These are phyloP conservation scores for Piper longum DNA, from an alignment of 164 flowering plant species.

Conservation along the genomic window DNA sequence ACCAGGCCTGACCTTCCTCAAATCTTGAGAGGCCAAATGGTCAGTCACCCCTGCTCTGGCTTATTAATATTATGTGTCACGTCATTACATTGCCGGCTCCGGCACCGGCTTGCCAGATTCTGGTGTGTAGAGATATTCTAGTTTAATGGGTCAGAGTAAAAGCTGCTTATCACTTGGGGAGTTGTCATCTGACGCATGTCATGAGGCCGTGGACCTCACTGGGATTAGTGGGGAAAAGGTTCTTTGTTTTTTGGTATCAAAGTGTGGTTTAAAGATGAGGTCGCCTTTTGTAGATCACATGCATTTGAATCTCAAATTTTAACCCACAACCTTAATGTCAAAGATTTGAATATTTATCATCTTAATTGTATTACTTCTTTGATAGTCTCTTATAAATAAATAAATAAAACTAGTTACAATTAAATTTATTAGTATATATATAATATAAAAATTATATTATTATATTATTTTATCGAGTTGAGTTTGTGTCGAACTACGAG, in stretches of 20 bases:
- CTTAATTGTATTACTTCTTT: no score
- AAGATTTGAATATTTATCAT: no score
- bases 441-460: no score
- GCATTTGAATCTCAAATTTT: no score
- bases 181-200: conserved; percentile 34
- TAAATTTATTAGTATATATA: no score
- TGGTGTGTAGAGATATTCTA: conserved; percentile 10
- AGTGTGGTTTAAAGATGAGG: neutral
- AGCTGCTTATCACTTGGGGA: conserved; percentile 4
- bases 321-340: no score
- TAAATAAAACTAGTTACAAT: no score
- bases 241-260: no score
- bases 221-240: neutral
- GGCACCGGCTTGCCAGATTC: conserved; percentile 6
- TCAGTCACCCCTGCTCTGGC: neutral
- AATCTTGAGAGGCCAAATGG: conserved; percentile 21
- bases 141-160: conserved; percentile 22
- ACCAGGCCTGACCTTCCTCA: conserved; percentile 23
- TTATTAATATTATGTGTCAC: neutral
- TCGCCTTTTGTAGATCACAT: neutral
- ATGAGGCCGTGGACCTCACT: conserved; percentile 28
- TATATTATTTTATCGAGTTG: no score
- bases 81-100: neutral
- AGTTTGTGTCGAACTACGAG: no score
- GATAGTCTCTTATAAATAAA: no score